Evolutionary conservation across 306 rosid species (phyloP).

Genomic region (Quercus glauca): DNA sequence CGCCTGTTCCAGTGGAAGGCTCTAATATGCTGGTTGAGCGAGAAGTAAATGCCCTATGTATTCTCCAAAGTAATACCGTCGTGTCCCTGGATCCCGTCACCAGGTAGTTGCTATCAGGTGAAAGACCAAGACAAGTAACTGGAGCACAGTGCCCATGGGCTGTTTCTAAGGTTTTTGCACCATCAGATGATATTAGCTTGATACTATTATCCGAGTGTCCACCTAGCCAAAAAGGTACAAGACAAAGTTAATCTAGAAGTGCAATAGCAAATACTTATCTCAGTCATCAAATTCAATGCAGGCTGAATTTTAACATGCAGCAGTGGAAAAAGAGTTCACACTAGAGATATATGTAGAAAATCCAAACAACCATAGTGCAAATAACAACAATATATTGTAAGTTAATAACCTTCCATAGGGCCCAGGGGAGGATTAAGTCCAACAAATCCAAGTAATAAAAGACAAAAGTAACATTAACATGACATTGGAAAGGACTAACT

Average conservation of each 20-base stretch:
- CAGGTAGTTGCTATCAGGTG: slow-evolving; percentile 79
- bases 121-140: slow-evolving; percentile 83
- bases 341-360: neutral
- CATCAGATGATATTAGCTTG: slow-evolving; percentile 78
- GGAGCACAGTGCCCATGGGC: slow-evolving; percentile 93
- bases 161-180: slow-evolving; percentile 89
- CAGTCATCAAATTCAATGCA: neutral
- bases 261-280: slow-evolving; percentile 13
- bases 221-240: slow-evolving; percentile 50
- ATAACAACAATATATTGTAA: too few relatives aligned
- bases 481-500: neutral
- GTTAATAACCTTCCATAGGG: too few relatives aligned
- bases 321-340: neutral
- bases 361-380: neutral
- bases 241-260: slow-evolving; percentile 12
- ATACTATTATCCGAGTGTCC: slow-evolving; percentile 92
- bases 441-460: neutral
- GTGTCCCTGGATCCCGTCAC: slow-evolving; percentile 90
- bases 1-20: slow-evolving; percentile 45
- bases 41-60: slow-evolving; percentile 56
- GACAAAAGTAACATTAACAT: neutral
- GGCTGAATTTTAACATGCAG: neutral
- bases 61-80: slow-evolving; percentile 86
- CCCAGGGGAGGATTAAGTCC: neutral
- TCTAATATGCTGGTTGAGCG: slow-evolving; percentile 53